Evolutionary conservation across 2,329 filamentous ascomycete genomes (phyloP), one percentile per base, ranked within the genome.

Genomic region (Leptographium flavum): DNA sequence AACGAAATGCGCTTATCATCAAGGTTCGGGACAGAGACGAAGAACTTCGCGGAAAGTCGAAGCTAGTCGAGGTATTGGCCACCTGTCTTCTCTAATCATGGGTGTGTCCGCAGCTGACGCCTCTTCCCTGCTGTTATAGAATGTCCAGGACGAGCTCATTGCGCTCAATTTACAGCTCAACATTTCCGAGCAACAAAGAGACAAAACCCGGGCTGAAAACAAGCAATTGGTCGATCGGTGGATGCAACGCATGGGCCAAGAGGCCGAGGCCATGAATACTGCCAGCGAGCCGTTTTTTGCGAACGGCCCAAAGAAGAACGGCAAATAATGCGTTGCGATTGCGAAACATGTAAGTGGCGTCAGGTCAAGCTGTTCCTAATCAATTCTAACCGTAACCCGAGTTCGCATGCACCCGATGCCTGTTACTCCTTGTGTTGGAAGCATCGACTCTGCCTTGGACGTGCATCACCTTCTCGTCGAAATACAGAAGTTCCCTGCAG

Each of bases 91-190:
- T 25, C 15, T 28, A 3, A 3, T 6, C 5, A 13, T 19, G n/a
- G 4, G 15, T 23, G 9, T n/a, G 8, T 19, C 25, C 10, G 23
- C 15, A 39, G 10, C 21, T 28, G 14, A 39, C 19, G 14, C 4
- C 5, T 4, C 13, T 13, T 21, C n/a, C 5, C 9, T 8, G 17
- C n/a, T 13, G 27, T 15, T 22, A 32, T 25, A 53, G 74, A 76
- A 90, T 56, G 81, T 94, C 44, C 90, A 96, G 64, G 88, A 95
- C 62, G 92, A 98, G 62, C 81, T 94, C 63, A 80, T 94, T 42
- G 81, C 86, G 1, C 65, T 95, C 39, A 88, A 88, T 53, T 69
- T 96, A 52, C 84, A 96, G 62, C 70, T 95, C 37, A 87, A 92
- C 54, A 76, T 95, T 68, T 80, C 82, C 3, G 87, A 93, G 60